Percentiles rank a stretch among this genome's conserved stretches.
These are phyloP conservation scores for Aspergillus flavus DNA, from an alignment of 2,329 filamentous ascomycete species.

Conservation along the genomic window DNA sequence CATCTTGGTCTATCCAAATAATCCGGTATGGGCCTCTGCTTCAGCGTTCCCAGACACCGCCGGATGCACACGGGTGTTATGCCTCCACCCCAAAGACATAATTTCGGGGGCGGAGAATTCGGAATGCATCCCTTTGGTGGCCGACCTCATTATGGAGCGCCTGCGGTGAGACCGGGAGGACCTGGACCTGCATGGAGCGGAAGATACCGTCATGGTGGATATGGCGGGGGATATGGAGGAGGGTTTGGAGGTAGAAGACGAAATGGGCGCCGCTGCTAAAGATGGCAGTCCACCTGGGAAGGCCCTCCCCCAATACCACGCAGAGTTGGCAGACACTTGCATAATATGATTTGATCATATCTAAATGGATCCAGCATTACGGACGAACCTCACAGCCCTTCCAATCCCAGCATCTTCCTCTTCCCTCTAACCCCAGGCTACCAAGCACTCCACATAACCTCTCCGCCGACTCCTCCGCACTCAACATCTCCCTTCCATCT, in stretches of 20 bases:
- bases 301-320: no score
- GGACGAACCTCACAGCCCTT: slow-evolving; percentile 57
- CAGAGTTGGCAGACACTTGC: not conserved
- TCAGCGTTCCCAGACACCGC: not conserved
- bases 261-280: not conserved
- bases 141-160: not conserved
- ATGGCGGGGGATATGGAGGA: no score
- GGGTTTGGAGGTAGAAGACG: not conserved
- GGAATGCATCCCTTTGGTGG: no score
- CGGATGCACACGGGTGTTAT: not conserved
- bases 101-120: no score
- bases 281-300: not conserved
- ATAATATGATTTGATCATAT: not conserved
- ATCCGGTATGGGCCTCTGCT: not conserved
- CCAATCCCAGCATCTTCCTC: slow-evolving; percentile 72
- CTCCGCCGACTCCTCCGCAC: slow-evolving; percentile 66
- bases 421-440: slow-evolving; percentile 48
- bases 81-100: not conserved
- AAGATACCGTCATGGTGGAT: not conserved
- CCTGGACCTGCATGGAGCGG: not conserved
- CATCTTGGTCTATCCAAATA: not conserved
- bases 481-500: slow-evolving; percentile 69
- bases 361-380: not conserved
- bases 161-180: not conserved
- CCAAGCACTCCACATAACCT: slow-evolving; percentile 63